Conservation (phyloP, 768 basidiomycete species). For the Lentinula detonsa region DNA sequence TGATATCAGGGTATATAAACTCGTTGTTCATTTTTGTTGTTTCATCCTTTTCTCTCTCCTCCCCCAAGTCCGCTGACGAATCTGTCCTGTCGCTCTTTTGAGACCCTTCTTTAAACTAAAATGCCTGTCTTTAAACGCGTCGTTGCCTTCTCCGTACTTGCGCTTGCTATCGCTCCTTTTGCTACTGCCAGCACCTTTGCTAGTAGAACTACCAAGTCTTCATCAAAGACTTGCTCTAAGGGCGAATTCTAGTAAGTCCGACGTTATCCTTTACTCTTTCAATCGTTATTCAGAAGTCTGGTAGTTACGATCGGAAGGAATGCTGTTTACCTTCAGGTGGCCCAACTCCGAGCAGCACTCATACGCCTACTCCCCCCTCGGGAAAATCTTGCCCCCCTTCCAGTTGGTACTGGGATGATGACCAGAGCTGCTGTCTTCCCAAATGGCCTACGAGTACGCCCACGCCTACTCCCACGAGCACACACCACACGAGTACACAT, state of each 20-base stretch:
- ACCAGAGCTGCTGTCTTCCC: conserved; percentile 50
- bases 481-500: neutral
- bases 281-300: neutral
- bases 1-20: neutral
- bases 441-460: conserved; percentile 27
- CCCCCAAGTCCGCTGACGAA: conserved; percentile 12
- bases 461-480: conserved; percentile 11
- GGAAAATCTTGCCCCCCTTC: conserved; percentile 39
- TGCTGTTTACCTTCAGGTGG: conserved; percentile 42
- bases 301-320: conserved; percentile 23
- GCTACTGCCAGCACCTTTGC: conserved; percentile 24
- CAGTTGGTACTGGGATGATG: conserved; percentile 42
- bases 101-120: conserved; percentile 17
- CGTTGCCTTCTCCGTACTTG: conserved; percentile 19
- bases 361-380: conserved; percentile 36
- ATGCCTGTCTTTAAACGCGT: conserved; percentile 30
- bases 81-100: conserved; percentile 23
- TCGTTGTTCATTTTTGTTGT: conserved; percentile 2
- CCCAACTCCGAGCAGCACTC: conserved; percentile 19
- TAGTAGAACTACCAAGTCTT: conserved; percentile 6
- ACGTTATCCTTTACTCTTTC: neutral
- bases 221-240: conserved; percentile 16
- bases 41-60: conserved; percentile 15
- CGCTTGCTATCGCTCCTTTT: conserved; percentile 27
- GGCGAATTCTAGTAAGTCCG: conserved; percentile 27